These are phyloP conservation scores for Punctularia strigosozonata DNA, from an alignment of 768 basidiomycete species.

Conservation along the genomic window DNA sequence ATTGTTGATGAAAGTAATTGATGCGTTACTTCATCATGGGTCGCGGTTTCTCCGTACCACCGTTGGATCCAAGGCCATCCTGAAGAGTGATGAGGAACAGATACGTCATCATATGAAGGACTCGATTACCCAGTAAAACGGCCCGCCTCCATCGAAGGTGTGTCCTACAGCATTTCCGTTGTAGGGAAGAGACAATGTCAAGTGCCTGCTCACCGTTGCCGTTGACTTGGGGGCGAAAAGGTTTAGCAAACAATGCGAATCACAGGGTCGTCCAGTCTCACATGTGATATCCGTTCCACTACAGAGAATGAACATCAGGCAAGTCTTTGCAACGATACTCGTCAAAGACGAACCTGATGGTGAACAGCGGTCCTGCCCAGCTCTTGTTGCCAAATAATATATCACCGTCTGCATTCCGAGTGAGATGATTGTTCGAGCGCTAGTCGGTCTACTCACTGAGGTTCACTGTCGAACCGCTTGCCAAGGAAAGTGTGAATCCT, in stretches of 20 bases:
- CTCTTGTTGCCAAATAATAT: conserved; percentile 33
- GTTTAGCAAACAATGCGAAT: not conserved
- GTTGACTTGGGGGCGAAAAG: not conserved
- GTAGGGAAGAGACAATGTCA: too few relatives aligned
- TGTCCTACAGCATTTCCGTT: conserved; percentile 24
- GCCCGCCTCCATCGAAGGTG: conserved; percentile 23
- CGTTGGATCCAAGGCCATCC: conserved; percentile 13
- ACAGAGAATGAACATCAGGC: not conserved
- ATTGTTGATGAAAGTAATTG: not conserved
- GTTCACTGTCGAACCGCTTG: conserved; percentile 42
- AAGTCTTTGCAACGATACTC: not conserved
- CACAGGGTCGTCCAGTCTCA: conserved; percentile 11
- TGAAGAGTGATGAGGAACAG: too few relatives aligned
- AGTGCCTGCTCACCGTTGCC: too few relatives aligned
- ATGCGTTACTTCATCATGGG: conserved; percentile 20
- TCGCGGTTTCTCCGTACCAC: conserved; percentile 6
- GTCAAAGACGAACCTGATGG: conserved; percentile 22
- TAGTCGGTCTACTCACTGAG: too few relatives aligned
- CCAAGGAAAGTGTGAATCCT: conserved; percentile 34
- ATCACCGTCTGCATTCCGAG: conserved; percentile 41
- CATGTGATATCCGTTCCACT: conserved; percentile 35
- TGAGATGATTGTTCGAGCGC: too few relatives aligned
- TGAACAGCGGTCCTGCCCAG: conserved; percentile 38
- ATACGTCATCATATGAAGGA: too few relatives aligned
- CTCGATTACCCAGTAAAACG: conserved; percentile 21